A percentile compares a stretch with the other conserved stretches of the same genome.
Conservation (phyloP, 345 rosid species). For the Nephelium lappaceum region DNA sequence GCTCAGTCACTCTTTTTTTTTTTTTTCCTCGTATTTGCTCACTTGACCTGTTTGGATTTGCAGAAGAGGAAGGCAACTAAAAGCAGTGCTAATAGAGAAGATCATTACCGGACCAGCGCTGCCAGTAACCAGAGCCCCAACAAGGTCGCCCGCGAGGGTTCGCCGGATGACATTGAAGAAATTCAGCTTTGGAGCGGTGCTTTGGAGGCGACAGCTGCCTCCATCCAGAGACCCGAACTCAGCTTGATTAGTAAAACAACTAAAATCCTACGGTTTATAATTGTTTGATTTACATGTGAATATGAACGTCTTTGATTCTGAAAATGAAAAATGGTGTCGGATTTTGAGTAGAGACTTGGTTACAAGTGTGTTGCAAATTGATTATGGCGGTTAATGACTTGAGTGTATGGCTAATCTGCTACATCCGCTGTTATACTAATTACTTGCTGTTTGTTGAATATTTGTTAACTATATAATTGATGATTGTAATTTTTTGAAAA, state of each 20-base stretch:
- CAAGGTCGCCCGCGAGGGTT: constrained; percentile 50
- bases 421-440: background rate
- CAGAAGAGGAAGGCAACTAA: constrained; percentile 36
- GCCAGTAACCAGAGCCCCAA: constrained; percentile 56
- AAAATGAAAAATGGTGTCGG: no score
- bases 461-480: background rate
- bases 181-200: constrained; percentile 63
- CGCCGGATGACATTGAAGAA: constrained; percentile 68
- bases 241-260: constrained; percentile 64
- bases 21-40: background rate
- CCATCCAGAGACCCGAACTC: constrained; percentile 35
- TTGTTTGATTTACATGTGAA: background rate
- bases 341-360: constrained; percentile 9
- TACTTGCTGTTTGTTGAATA: background rate
- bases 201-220: constrained; percentile 33
- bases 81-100: constrained; percentile 45
- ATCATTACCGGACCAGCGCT: constrained; percentile 51
- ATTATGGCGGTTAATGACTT: background rate
- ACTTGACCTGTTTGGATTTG: constrained; percentile 9
- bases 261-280: background rate
- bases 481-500: background rate
- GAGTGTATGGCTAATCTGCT: background rate
- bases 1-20: background rate
- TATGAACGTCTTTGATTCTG: no score
- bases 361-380: background rate